Evolutionary conservation across 2,329 filamentous ascomycete species (phyloP).

Genomic region (Nigrograna mackinnonii): DNA sequence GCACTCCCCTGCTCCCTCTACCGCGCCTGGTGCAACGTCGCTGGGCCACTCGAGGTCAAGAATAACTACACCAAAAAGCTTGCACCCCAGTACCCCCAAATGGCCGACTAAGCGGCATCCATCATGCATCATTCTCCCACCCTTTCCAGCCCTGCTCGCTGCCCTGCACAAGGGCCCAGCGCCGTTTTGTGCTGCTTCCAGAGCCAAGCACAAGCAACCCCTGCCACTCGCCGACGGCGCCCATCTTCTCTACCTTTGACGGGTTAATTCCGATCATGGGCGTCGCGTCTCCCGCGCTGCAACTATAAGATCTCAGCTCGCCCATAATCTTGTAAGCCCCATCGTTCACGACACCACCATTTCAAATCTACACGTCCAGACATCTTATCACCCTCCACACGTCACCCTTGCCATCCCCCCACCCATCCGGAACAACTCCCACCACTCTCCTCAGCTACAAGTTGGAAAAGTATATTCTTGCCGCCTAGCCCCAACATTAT

Average conservation of each 20-base stretch:
- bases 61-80: conserved; percentile 35
- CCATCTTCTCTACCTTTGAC: conserved; percentile 20
- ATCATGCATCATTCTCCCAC: conserved; percentile 26
- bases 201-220: conserved; percentile 19
- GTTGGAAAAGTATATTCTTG: too few species aligned
- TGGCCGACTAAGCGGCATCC: conserved; percentile 19
- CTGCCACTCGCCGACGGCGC: conserved; percentile 20
- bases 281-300: too few species aligned
- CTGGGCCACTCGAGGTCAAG: conserved; percentile 33
- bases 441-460: background rate
- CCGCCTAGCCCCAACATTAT: too few species aligned
- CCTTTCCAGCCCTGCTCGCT: conserved; percentile 20
- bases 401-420: background rate
- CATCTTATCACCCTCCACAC: background rate
- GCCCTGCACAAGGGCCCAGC: conserved; percentile 16
- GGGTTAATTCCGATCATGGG: conserved; percentile 22
- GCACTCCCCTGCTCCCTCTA: too few species aligned
- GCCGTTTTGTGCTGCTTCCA: conserved; percentile 23
- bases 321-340: background rate
- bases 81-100: conserved; percentile 24
- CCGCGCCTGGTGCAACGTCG: conserved; percentile 23
- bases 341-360: background rate
- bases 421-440: background rate
- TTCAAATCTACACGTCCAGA: background rate
- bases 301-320: background rate